Evolutionary conservation across 2,329 filamentous ascomycete species (phyloP).

Genomic region (Pestalotiopsis sp.): DNA sequence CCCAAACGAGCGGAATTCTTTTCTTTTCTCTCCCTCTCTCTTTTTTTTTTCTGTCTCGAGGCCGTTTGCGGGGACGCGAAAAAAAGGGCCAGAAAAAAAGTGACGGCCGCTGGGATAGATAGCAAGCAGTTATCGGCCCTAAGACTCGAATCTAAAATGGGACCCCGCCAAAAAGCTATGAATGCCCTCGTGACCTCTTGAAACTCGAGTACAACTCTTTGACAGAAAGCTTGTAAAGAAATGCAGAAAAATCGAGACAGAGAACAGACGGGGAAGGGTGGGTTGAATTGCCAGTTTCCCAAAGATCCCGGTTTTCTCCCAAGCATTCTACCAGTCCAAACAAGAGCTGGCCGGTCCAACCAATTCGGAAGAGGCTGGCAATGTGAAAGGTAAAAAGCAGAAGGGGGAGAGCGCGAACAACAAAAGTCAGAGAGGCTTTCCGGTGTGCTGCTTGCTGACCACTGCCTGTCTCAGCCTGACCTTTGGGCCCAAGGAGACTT

Average conservation of each 20-base stretch:
- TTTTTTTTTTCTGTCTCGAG: background rate
- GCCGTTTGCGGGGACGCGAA: background rate
- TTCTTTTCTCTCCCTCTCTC: background rate
- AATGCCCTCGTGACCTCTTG: background rate
- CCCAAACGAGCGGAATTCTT: background rate
- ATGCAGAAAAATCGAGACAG: background rate
- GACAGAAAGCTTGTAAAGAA: background rate
- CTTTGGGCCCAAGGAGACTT: too few species aligned
- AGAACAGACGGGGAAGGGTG: too few species aligned
- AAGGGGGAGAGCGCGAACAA: too few species aligned
- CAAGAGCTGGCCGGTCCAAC: too few species aligned
- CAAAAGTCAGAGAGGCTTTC: too few species aligned
- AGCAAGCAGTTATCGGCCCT: background rate
- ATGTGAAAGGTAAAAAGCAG: too few species aligned
- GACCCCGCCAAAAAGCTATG: background rate
- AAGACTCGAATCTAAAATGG: background rate
- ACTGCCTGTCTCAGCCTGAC: too few species aligned
- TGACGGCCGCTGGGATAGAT: background rate
- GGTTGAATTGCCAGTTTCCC: too few species aligned
- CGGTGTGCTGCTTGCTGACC: too few species aligned
- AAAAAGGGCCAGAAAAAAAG: background rate
- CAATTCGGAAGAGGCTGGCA: too few species aligned
- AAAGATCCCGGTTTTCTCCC: too few species aligned
- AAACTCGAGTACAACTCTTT: background rate
- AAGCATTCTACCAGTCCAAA: too few species aligned